Evolutionary conservation across 164 flowering plant genomes (phyloP).

Genomic region (Stephania yunnanensis): DNA sequence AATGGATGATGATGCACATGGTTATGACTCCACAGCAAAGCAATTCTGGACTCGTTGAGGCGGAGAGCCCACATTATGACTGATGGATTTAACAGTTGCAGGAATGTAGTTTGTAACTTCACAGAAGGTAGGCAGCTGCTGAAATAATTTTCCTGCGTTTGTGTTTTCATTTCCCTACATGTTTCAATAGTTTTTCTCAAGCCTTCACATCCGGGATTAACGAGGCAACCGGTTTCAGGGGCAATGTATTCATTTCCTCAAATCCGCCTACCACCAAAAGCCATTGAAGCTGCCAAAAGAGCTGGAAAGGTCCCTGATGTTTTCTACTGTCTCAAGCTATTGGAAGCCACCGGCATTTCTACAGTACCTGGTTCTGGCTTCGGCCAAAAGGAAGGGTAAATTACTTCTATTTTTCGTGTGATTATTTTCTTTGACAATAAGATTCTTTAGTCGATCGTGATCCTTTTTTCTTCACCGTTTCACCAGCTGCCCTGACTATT

Average conservation of each 20-base stretch:
- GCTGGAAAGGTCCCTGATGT: slow-evolving; percentile 95
- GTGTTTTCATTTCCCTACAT: neutral
- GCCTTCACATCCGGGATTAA: neutral
- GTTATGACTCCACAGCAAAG: slow-evolving; percentile 55
- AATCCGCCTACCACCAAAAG: slow-evolving; percentile 84
- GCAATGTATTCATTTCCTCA: slow-evolving; percentile 99
- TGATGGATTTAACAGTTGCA: slow-evolving; percentile 97
- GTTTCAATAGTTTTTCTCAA: neutral
- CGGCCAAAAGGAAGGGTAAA: slow-evolving; percentile 97
- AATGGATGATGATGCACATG: neutral
- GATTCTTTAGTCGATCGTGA: neutral
- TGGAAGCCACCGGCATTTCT: slow-evolving; percentile 98
- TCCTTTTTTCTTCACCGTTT: neutral
- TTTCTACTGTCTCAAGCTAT: slow-evolving; percentile 88
- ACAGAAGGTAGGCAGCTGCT: slow-evolving; percentile 63
- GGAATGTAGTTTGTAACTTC: slow-evolving; percentile 92
- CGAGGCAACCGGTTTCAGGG: slow-evolving; percentile 41
- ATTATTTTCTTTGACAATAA: neutral
- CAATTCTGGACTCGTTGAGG: slow-evolving; percentile 80
- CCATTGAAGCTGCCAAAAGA: slow-evolving; percentile 77
- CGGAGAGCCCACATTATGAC: slow-evolving; percentile 93
- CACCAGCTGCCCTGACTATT: neutral
- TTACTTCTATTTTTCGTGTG: neutral
- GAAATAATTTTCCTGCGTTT: neutral
- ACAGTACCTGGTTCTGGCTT: slow-evolving; percentile 99